Evolutionary conservation across 768 basidiomycete genomes (phyloP).

Genomic region (Gymnopilus junonius): DNA sequence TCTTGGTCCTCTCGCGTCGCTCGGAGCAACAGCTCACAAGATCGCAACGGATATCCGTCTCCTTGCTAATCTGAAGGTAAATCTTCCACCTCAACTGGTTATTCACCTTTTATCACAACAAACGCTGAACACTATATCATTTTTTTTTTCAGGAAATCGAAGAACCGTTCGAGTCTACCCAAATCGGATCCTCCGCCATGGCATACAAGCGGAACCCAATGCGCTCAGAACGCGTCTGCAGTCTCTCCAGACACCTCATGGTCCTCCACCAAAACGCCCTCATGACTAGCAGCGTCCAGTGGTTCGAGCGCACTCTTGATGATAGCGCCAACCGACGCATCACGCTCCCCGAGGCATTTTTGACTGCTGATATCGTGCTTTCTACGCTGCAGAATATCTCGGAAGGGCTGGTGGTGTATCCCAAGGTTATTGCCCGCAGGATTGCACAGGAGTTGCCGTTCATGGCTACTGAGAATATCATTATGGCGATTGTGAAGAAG

Average conservation of each 20-base stretch:
- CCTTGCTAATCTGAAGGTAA: conserved; percentile 89
- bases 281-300: conserved; percentile 94
- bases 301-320: conserved; percentile 98
- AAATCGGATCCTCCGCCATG: conserved; percentile 98
- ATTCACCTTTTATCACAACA: no score
- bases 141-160: conserved; percentile 76
- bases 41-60: conserved; percentile 95
- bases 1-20: conserved; percentile 83
- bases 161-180: conserved; percentile 98
- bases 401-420: conserved; percentile 98
- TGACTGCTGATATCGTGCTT: conserved; percentile 95
- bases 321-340: conserved; percentile 98
- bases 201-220: conserved; percentile 99
- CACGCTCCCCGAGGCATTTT: conserved; percentile 96
- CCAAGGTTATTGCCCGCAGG: conserved; percentile 89
- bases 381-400: conserved; percentile 96
- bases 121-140: not conserved
- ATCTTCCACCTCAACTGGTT: not conserved
- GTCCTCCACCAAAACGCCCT: conserved; percentile 95
- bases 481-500: conserved; percentile 97
- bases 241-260: conserved; percentile 93
- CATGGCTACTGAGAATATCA: conserved; percentile 99
- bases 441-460: conserved; percentile 96
- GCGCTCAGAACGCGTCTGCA: conserved; percentile 98
- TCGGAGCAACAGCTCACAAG: conserved; percentile 97